These are phyloP conservation scores for Skeletonema marinoi DNA, from an alignment of 108 stramenopile genomes.

Conservation along the genomic window DNA sequence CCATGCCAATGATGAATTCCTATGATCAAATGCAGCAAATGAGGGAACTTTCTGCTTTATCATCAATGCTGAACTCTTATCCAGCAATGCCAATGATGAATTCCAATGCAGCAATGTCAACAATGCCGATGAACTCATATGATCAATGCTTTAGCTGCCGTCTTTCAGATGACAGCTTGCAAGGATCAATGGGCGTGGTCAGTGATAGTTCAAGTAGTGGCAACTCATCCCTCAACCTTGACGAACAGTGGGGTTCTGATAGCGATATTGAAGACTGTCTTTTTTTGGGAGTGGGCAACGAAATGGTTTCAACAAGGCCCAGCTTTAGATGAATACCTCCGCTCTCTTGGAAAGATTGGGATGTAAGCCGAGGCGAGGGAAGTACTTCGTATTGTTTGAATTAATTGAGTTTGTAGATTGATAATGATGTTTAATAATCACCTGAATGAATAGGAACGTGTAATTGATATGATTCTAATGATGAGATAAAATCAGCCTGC, in stretches of 20 bases:
- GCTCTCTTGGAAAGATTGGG: neutral
- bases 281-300: neutral
- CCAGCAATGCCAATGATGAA: too few species aligned
- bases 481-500: too few species aligned
- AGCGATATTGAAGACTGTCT: neutral
- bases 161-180: neutral
- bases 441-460: too few species aligned
- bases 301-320: neutral
- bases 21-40: too few species aligned
- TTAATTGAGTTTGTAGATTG: neutral
- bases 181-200: neutral
- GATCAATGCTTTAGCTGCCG: neutral
- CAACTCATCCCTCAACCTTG: neutral
- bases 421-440: too few species aligned
- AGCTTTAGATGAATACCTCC: neutral
- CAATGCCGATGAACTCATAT: too few species aligned
- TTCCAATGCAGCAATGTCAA: too few species aligned
- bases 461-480: too few species aligned
- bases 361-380: neutral
- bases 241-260: neutral
- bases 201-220: neutral
- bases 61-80: too few species aligned
- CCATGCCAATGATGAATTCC: too few species aligned
- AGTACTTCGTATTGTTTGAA: neutral
- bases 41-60: too few species aligned